phyloP scores from a whole-genome alignment of 352 stramenopile species.

The Peronospora farinosa region DNA sequence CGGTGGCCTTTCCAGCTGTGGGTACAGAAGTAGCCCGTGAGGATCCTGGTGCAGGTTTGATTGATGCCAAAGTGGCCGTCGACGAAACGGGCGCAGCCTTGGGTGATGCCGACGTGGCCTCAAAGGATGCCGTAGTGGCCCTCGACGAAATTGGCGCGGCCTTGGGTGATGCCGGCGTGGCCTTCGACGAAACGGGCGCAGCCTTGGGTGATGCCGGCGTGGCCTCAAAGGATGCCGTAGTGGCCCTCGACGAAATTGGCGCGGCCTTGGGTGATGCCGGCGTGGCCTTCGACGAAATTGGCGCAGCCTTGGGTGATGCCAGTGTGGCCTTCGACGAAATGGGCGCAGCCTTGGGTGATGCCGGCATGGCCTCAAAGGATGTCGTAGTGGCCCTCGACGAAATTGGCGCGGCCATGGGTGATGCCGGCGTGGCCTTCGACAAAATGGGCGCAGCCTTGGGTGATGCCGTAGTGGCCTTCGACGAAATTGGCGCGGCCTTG shows the following conservation, averaged over 20 bases:
- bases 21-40: slow-evolving; percentile 6
- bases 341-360: background rate
- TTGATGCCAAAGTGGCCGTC: background rate
- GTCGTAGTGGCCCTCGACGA: too few species aligned
- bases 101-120: background rate
- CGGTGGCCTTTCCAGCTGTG: slow-evolving; percentile 26
- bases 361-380: background rate
- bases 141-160: background rate
- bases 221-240: too few species aligned
- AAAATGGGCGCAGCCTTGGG: background rate
- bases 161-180: background rate
- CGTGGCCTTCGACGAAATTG: background rate
- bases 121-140: too few species aligned
- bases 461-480: background rate
- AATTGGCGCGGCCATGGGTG: background rate
- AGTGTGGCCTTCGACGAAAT: background rate
- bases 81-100: background rate
- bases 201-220: background rate
- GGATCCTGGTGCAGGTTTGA: slow-evolving; percentile 3
- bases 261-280: background rate
- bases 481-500: background rate
- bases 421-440: background rate
- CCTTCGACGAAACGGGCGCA: background rate
- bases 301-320: background rate
- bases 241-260: background rate